Evolutionary conservation across 1,284 basidiomycete genomes (phyloP), one percentile per base, ranked within the genome.

Genomic region (Psilocybe mexicana): DNA sequence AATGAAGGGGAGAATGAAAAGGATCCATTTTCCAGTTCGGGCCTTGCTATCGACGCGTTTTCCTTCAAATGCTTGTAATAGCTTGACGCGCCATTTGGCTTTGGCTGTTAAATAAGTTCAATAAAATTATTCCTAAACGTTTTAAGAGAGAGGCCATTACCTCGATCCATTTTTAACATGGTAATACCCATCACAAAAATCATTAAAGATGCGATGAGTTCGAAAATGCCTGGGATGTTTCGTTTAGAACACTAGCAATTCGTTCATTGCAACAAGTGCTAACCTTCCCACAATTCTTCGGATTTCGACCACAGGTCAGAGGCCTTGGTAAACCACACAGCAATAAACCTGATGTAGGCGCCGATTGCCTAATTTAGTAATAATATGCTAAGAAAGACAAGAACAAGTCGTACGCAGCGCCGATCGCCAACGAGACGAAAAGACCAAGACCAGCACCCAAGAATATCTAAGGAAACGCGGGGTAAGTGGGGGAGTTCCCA

Each of bases 61-160:
- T 23, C 79, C 79, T 40, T 86, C 82, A 73, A 96, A 96, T 0
- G 94, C 90, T 35, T 79, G 79, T 58, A 86, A 80, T 49, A 98
- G 85, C 78, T 96, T 96, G 68, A 93, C 75, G 61, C 92, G 85
- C 95, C 94, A 98, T 73, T 93, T 93, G 24, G 88, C 82, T 70
- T 93, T 92, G 10, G 94, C 90, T 76, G 23, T 24, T 43, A 33
- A 33, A 24, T 35, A 2, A 46, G 26, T 3, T 25, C 44, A 24
- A 48, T 38, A 7, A 50, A 35, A 43, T 18, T n/a, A 38, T 36
- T 12, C 6, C 18, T 5, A 35, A 11, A n/a, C 6, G 1, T 14
- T 44, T 18, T 14, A 36, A 11, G 6, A 33, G 24, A 40, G 49
- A 55, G 48, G 18, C 18, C 1, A 18, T 30, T 64, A 76, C 77